Conservation (phyloP, 257 asterid genomes). For the Penstemon davidsonii region DNA sequence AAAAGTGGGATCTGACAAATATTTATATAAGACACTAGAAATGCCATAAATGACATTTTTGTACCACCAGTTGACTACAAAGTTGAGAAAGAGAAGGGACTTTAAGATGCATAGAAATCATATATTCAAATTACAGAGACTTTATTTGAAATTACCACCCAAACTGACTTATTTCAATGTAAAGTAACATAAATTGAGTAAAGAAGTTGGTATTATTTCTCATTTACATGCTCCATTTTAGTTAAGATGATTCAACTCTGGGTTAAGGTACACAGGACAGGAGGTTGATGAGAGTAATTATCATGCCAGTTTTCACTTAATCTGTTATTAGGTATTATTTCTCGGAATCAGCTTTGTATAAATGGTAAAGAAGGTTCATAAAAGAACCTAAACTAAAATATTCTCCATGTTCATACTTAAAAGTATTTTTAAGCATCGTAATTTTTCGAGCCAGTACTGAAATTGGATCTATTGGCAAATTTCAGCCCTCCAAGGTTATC, state of each 20-base stretch:
- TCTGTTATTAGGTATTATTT: too few relatives aligned
- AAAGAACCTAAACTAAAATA: background rate
- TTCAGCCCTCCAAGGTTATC: background rate
- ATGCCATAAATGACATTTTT: background rate
- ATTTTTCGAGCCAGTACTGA: background rate
- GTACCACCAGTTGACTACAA: background rate
- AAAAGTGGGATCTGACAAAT: slow-evolving; percentile 8
- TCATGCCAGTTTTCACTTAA: too few relatives aligned
- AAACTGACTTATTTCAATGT: too few relatives aligned
- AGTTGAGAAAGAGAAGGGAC: background rate
- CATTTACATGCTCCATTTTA: too few relatives aligned
- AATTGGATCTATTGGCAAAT: background rate
- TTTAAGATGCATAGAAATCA: background rate
- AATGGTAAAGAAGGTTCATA: background rate
- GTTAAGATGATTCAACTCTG: too few relatives aligned
- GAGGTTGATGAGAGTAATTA: too few relatives aligned
- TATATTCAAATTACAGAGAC: background rate
- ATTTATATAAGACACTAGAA: background rate
- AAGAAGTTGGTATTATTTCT: too few relatives aligned
- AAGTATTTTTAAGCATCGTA: background rate
- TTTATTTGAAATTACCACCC: too few relatives aligned
- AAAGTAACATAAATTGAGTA: too few relatives aligned
- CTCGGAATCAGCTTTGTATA: background rate
- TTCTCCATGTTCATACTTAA: background rate
- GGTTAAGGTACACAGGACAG: too few relatives aligned